Percentiles rank a stretch among this genome's conserved stretches.
Evolutionary conservation across 257 asterid species (phyloP).

Genomic region (Solanum commersonii): DNA sequence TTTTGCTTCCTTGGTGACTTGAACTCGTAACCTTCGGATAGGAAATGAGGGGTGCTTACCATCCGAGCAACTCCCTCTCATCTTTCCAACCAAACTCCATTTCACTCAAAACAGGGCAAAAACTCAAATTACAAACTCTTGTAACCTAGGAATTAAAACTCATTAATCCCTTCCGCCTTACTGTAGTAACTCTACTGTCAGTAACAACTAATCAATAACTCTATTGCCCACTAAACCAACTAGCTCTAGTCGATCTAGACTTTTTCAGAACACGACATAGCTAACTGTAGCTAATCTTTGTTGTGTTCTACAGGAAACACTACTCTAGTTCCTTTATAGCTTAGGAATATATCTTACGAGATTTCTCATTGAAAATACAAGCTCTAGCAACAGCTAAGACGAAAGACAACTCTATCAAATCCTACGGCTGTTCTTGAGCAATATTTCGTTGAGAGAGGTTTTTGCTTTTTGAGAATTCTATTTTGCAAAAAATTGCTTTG

Average conservation of each 20-base stretch:
- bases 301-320: too few species aligned
- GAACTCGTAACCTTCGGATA: too few species aligned
- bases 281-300: too few species aligned
- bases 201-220: not conserved
- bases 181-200: not conserved
- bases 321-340: not conserved
- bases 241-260: not conserved
- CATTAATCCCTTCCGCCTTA: not conserved
- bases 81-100: too few species aligned
- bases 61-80: too few species aligned
- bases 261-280: not conserved
- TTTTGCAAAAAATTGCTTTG: not conserved
- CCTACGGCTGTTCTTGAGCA: not conserved
- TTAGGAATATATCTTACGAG: not conserved
- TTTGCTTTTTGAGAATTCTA: not conserved
- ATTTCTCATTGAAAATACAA: not conserved
- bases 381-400: not conserved
- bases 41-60: too few species aligned
- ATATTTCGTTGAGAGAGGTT: not conserved
- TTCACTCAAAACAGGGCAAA: too few species aligned
- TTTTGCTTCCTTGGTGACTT: too few species aligned
- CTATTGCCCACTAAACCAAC: not conserved
- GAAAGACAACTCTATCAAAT: not conserved
- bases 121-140: not conserved
- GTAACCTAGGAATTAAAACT: not conserved